Evolutionary conservation across 768 basidiomycete genomes (phyloP), one percentile per base, ranked within the genome.

Genomic region (Zangia roseola): DNA sequence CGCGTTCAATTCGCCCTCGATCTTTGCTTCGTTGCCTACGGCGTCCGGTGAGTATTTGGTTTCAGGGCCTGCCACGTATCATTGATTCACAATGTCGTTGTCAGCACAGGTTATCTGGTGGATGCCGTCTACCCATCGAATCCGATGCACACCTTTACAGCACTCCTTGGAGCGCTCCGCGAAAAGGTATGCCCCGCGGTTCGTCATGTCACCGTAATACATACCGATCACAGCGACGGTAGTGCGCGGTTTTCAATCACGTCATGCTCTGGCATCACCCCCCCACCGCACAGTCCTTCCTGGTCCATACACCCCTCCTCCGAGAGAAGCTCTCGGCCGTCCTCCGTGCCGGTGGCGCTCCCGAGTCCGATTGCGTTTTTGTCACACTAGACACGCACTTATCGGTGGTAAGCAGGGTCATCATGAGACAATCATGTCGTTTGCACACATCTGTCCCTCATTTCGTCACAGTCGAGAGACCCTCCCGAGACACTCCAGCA

Each of bases 211-310:
- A 30, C 8, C 21, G 36, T 16, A 8, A n/a, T 38, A 8, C 30
- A 26, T 28, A 4, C 51, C 34, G n/a, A 39, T 23, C 28, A 4
- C 24, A 21, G 17, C 30, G 3, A 2, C 5, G 17, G 10, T 39
- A 60, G 53, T 58, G 52, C 35, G 10, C 59, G 8, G 37, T 53
- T 16, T 85, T 84, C 61, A 33, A 58, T 10, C 46, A 64, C 31
- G 63, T 84, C 24, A 47, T 72, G 28, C 71, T 80, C 53, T 50
- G 81, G 38, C 71, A 76, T 39, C 80, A 84, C 23, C 50, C 71
- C 10, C 42, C 56, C 26, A 72, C 77, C 4, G 65, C 70, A 13
- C 83, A 85, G 55, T 76, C 79, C 2, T 82, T 85, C 61, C 70
- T 84, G 49, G 71, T 83, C 25, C 82, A 84, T 37, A 40, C 47